Conservation (phyloP, 1,284 basidiomycete genomes). For the Malassezia japonica region DNA sequence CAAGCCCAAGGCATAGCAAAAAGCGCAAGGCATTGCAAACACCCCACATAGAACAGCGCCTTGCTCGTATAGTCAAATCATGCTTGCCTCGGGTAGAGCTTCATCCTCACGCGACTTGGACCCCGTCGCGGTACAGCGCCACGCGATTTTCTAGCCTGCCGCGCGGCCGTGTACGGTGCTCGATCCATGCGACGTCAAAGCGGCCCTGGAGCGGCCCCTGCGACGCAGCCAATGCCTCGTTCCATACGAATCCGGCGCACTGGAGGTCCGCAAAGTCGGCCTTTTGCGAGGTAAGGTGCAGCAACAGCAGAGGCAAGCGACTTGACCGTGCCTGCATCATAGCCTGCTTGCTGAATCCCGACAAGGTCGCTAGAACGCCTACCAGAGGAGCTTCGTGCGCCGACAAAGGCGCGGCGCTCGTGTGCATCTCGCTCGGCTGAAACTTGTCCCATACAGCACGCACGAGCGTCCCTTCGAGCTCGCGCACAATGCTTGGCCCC, state of each 20-base stretch:
- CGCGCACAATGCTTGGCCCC: constrained; percentile 68
- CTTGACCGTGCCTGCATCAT: constrained; percentile 25
- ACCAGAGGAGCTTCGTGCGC: constrained; percentile 1
- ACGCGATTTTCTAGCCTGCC: neutral
- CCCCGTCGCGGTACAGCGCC: constrained; percentile 3
- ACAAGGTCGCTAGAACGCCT: constrained; percentile 12
- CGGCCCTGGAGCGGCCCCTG: constrained; percentile 7
- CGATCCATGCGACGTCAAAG: constrained; percentile 7
- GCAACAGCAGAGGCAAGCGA: constrained; percentile 19
- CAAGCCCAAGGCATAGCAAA: too few relatives aligned
- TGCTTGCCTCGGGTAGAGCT: too few relatives aligned
- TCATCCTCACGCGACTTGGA: constrained; percentile 1
- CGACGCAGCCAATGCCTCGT: constrained; percentile 8
- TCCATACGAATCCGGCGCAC: constrained; percentile 16
- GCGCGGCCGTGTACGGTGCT: neutral
- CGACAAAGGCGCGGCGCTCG: constrained; percentile 14
- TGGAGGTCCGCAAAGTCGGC: neutral
- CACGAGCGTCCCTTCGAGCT: constrained; percentile 57
- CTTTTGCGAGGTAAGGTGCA: constrained; percentile 19
- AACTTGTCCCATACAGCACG: constrained; percentile 16
- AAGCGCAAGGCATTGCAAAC: too few relatives aligned
- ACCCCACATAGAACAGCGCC: too few relatives aligned
- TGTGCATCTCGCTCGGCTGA: neutral
- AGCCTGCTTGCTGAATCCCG: constrained; percentile 32
- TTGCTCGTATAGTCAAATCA: too few relatives aligned